Conservation (phyloP, 2,329 filamentous ascomycete species). For the Microcera coccophila region DNA sequence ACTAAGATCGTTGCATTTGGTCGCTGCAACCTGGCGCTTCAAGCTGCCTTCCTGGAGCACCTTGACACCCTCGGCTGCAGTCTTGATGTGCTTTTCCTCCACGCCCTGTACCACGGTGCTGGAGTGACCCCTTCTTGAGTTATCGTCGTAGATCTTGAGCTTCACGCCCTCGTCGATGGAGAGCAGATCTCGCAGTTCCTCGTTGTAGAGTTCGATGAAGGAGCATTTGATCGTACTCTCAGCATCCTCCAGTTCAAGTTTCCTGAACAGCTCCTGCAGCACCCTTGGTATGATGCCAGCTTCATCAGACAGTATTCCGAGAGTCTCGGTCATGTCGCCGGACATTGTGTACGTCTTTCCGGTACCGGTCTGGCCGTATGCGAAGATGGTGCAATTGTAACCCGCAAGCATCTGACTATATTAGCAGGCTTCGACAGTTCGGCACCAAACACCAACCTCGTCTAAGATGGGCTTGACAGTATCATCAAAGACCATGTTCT, state of each 20-base stretch:
- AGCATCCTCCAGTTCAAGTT: conserved; percentile 70
- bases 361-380: conserved; percentile 95
- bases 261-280: conserved; percentile 79
- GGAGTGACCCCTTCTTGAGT: conserved; percentile 76
- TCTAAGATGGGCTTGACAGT: conserved; percentile 90
- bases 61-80: conserved; percentile 78
- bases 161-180: conserved; percentile 77
- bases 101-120: conserved; percentile 92
- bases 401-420: conserved; percentile 73
- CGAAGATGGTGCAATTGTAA: conserved; percentile 98
- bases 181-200: conserved; percentile 88
- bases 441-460: conserved; percentile 70
- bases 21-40: conserved; percentile 95
- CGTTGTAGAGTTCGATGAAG: conserved; percentile 98
- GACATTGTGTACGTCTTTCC: conserved; percentile 99
- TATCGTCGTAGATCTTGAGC: conserved; percentile 93
- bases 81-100: conserved; percentile 92
- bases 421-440: too few relatives aligned
- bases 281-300: conserved; percentile 95
- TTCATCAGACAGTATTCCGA: conserved; percentile 81
- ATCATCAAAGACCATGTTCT: conserved; percentile 91
- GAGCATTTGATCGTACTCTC: conserved; percentile 96
- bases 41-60: conserved; percentile 84
- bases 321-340: conserved; percentile 85
- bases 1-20: conserved; percentile 98